phyloP scores from a whole-genome alignment of 2,329 filamentous ascomycete genomes.

The Boeremia lycopersici region DNA sequence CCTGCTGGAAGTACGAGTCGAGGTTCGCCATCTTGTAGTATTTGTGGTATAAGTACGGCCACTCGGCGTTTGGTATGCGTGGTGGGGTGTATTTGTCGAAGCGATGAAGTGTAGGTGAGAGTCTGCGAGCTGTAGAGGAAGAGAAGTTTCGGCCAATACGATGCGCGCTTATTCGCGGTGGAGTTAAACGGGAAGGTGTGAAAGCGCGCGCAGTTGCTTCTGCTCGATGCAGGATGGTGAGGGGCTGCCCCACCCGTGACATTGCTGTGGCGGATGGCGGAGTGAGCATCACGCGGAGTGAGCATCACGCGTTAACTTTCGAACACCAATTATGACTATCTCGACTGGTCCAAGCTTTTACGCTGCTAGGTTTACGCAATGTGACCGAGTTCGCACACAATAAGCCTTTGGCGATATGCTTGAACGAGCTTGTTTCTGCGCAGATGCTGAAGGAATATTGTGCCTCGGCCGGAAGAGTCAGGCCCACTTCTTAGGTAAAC shows the following conservation, averaged over 20 bases:
- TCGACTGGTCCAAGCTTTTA: conserved; percentile 16
- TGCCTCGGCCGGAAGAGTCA: conserved; percentile 11
- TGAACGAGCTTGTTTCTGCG: conserved; percentile 7
- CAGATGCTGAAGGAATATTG: not conserved
- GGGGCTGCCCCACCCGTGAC: conserved; percentile 19
- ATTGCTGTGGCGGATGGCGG: conserved; percentile 13
- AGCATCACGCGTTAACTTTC: conserved; percentile 7
- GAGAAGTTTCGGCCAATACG: conserved; percentile 19
- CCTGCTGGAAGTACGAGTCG: conserved; percentile 90
- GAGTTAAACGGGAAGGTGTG: conserved; percentile 41
- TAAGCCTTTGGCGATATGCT: conserved; percentile 11
- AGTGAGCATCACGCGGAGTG: conserved; percentile 14
- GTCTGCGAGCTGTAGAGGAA: conserved; percentile 17
- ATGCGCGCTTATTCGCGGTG: conserved; percentile 41
- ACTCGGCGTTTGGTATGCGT: conserved; percentile 37
- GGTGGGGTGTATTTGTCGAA: conserved; percentile 26
- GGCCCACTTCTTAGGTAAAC: conserved; percentile 19
- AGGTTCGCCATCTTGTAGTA: conserved; percentile 79
- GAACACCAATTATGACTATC: not conserved
- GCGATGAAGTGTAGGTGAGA: conserved; percentile 15
- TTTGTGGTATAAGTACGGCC: conserved; percentile 57
- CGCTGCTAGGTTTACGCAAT: not conserved
- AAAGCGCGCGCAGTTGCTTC: conserved; percentile 16
- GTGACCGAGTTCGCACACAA: not conserved
- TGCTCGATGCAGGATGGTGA: conserved; percentile 24